These are phyloP conservation scores for Dactylonectria macrodidyma DNA, from an alignment of 2,329 filamentous ascomycete species.

Conservation along the genomic window DNA sequence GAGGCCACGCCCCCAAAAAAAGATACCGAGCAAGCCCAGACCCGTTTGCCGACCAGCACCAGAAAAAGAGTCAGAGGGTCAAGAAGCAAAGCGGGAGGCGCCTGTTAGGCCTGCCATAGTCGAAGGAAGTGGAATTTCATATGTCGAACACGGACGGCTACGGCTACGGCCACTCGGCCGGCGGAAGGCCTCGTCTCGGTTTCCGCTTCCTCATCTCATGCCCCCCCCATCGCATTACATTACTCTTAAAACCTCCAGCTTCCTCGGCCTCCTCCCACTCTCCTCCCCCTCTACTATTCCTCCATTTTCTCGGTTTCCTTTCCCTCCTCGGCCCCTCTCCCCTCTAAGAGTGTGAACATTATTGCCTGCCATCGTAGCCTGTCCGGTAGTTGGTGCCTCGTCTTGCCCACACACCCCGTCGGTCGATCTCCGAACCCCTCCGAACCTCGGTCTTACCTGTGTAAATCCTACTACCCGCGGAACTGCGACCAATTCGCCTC, in stretches of 20 bases:
- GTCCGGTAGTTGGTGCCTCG: not conserved
- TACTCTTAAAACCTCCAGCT: not conserved
- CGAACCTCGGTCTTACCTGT: conserved; percentile 9
- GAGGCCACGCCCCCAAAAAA: not conserved
- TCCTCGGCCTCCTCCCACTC: not conserved
- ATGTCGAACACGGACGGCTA: conserved; percentile 9
- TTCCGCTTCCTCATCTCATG: not conserved
- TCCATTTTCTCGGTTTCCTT: not conserved
- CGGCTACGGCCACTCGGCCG: conserved; percentile 6
- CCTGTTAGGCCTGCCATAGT: not conserved
- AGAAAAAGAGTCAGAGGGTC: not conserved
- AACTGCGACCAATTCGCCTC: not conserved
- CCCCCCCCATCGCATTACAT: conserved; percentile 4
- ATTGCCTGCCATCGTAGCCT: not conserved
- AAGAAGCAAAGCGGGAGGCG: not conserved
- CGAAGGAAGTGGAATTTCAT: conserved; percentile 1
- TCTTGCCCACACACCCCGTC: not conserved
- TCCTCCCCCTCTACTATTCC: not conserved
- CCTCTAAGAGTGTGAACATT: not conserved
- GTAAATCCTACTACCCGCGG: not conserved
- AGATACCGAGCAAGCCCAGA: conserved; percentile 1
- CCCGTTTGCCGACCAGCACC: not conserved
- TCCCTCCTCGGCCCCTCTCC: not conserved
- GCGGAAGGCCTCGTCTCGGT: conserved; percentile 4
- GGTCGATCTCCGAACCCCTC: conserved; percentile 13